A percentile compares a stretch with the other conserved stretches of the same genome.
Conservation (phyloP, 2,329 filamentous ascomycete species). For the Domatiomyces catenatus region DNA sequence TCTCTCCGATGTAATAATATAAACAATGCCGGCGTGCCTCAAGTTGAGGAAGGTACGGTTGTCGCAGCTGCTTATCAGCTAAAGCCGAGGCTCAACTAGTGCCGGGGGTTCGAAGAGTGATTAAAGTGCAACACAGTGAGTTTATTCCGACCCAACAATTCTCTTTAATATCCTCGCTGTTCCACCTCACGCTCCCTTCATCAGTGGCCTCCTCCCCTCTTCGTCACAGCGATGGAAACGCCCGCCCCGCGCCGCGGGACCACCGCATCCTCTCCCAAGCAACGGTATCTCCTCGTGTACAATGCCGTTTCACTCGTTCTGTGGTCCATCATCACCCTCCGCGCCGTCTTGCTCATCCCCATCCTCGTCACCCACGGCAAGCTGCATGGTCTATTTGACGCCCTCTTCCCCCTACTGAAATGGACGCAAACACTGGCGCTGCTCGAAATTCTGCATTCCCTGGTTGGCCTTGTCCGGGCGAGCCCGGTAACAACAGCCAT, state of each 20-base stretch:
- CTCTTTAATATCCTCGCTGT: neutral
- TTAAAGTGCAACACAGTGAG: too few species aligned
- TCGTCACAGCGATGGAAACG: neutral
- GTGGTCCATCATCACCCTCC: constrained; percentile 63
- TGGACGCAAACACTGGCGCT: constrained; percentile 71
- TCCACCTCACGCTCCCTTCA: neutral
- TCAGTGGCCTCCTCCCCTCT: neutral
- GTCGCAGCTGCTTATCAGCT: too few species aligned
- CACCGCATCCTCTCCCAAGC: constrained; percentile 36
- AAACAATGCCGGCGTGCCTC: too few species aligned
- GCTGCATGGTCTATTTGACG: constrained; percentile 30
- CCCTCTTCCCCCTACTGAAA: constrained; percentile 28
- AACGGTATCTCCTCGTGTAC: constrained; percentile 67
- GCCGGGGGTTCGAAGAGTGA: too few species aligned
- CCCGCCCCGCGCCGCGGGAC: neutral
- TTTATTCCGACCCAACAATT: neutral
- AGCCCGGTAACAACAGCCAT: constrained; percentile 72
- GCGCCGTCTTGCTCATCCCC: constrained; percentile 44
- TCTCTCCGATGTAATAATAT: too few species aligned
- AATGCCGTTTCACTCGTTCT: constrained; percentile 62
- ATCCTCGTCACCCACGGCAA: constrained; percentile 35
- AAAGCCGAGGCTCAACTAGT: too few species aligned
- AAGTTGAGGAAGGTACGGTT: too few species aligned
- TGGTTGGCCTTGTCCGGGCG: constrained; percentile 67
- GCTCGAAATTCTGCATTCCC: constrained; percentile 70